Conservation (phyloP, 1,139 yeast genomes). For the Pichia sp. region DNA sequence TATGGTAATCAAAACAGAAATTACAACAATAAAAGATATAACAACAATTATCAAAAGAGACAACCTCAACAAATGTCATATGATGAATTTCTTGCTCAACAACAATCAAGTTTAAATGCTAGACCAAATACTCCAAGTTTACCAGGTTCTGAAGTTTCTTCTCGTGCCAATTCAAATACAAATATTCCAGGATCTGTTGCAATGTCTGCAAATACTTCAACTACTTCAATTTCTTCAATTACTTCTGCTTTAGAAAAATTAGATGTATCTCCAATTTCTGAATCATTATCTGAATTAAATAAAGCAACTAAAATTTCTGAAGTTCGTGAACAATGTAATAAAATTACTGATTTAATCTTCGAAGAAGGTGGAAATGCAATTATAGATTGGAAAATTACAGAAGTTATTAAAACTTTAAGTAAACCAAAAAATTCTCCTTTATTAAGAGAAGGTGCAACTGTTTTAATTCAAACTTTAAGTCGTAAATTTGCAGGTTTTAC, state of each 20-base stretch:
- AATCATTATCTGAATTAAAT: constrained; percentile 49
- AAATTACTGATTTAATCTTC: constrained; percentile 44
- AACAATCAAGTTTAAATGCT: constrained; percentile 13
- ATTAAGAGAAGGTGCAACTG: constrained; percentile 68
- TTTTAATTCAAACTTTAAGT: constrained; percentile 64
- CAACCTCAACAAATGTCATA: constrained; percentile 21
- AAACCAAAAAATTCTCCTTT: constrained; percentile 71
- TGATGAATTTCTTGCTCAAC: constrained; percentile 24
- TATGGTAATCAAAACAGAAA: background rate
- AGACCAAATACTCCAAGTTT: constrained; percentile 9
- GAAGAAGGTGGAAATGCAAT: constrained; percentile 46
- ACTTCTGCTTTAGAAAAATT: constrained; percentile 69
- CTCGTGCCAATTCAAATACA: constrained; percentile 22
- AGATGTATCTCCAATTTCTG: constrained; percentile 63
- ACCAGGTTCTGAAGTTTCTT: constrained; percentile 21
- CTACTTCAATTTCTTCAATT: constrained; percentile 58
- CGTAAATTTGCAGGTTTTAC: constrained; percentile 58
- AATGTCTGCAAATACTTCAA: constrained; percentile 28
- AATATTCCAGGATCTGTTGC: constrained; percentile 26
- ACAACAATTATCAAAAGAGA: constrained; percentile 9
- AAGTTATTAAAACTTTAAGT: constrained; percentile 55
- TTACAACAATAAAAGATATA: constrained; percentile 5
- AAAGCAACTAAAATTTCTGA: constrained; percentile 57
- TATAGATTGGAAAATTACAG: constrained; percentile 59
- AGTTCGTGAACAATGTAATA: constrained; percentile 54